These are phyloP conservation scores for Ophiostoma piceae DNA, from an alignment of 2,329 filamentous ascomycete species.

Conservation along the genomic window DNA sequence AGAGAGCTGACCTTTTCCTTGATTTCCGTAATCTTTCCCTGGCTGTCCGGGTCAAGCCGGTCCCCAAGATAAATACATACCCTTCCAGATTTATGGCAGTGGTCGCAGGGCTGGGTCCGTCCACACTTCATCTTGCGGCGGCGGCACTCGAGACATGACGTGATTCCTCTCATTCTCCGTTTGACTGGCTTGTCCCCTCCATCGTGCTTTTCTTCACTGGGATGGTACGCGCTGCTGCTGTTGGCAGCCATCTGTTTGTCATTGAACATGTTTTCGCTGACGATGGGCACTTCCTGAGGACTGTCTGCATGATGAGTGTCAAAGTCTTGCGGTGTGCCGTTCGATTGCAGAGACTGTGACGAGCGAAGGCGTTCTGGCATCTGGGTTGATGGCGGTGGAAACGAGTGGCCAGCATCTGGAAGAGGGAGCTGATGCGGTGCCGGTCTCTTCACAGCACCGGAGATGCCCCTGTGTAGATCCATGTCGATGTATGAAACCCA, in stretches of 20 bases:
- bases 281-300: slow-evolving; percentile 22
- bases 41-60: slow-evolving; percentile 62
- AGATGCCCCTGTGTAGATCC: not conserved
- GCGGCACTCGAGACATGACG: slow-evolving; percentile 65
- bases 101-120: slow-evolving; percentile 65
- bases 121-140: slow-evolving; percentile 75
- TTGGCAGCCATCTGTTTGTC: slow-evolving; percentile 16
- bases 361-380: slow-evolving; percentile 15
- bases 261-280: slow-evolving; percentile 21
- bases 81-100: slow-evolving; percentile 53
- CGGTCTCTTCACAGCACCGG: not conserved
- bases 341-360: slow-evolving; percentile 3
- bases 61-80: slow-evolving; percentile 61
- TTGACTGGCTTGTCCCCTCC: slow-evolving; percentile 42
- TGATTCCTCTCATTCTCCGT: slow-evolving; percentile 61
- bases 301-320: slow-evolving; percentile 16
- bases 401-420: slow-evolving; percentile 2
- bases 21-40: slow-evolving; percentile 66
- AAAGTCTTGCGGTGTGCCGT: not conserved
- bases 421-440: not conserved
- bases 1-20: slow-evolving; percentile 72
- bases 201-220: slow-evolving; percentile 2
- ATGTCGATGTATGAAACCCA: not conserved
- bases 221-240: not conserved
- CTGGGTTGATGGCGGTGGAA: not conserved